phyloP scores from a whole-genome alignment of 164 flowering plant genomes.

The Sedum album region DNA sequence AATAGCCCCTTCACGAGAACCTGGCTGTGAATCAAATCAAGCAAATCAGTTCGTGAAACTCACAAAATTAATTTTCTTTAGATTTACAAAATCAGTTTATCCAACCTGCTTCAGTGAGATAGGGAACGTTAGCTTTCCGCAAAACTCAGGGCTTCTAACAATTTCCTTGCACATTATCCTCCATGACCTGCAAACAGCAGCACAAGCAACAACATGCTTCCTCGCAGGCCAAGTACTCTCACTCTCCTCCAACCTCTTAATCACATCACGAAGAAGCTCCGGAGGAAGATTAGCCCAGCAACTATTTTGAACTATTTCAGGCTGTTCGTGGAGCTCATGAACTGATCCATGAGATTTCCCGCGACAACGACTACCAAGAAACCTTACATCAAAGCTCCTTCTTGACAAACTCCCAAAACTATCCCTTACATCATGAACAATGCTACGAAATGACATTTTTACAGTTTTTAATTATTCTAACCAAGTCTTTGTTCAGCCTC shows the following conservation, averaged over 20 bases:
- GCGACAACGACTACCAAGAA: conserved; percentile 18
- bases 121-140: conserved; percentile 29
- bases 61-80: not conserved
- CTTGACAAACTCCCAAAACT: conserved; percentile 33
- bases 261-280: conserved; percentile 27
- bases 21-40: conserved; percentile 23
- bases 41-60: not conserved
- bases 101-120: conserved; percentile 29
- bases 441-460: conserved; percentile 34
- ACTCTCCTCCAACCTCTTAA: conserved; percentile 30
- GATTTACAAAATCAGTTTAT: not conserved
- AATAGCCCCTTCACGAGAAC: conserved; percentile 23
- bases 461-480: not conserved
- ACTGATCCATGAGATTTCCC: conserved; percentile 27
- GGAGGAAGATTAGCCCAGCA: conserved; percentile 33
- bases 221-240: conserved; percentile 34
- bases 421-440: conserved; percentile 34
- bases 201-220: conserved; percentile 33
- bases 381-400: conserved; percentile 26
- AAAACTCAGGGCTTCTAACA: conserved; percentile 26
- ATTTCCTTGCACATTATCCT: conserved; percentile 33
- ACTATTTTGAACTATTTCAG: conserved; percentile 19
- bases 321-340: conserved; percentile 21
- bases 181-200: conserved; percentile 35
- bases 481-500: not conserved